phyloP scores from a whole-genome alignment of 2,329 filamentous ascomycete species.

The Calonectria montana region DNA sequence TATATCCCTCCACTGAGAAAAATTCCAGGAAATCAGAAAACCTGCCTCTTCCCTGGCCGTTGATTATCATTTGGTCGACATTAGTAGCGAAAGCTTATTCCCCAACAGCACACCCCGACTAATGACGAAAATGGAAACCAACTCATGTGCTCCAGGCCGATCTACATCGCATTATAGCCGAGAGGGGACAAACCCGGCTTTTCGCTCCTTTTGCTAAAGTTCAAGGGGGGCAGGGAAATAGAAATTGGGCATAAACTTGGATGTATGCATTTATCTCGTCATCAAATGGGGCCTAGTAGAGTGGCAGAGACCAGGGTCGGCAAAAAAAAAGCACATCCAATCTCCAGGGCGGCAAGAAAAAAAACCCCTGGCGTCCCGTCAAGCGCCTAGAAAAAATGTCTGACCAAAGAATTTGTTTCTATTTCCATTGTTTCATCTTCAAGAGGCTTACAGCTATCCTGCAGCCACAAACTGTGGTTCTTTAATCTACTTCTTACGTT shows the following conservation, averaged over 20 bases:
- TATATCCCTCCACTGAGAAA: too few species aligned
- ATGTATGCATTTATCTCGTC: neutral
- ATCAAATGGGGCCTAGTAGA: neutral
- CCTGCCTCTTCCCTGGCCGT: neutral
- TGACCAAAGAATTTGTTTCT: constrained; percentile 10
- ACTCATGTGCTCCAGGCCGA: neutral
- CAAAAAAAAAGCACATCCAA: neutral
- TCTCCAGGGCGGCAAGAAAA: neutral
- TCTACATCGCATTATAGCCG: neutral
- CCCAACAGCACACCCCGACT: neutral
- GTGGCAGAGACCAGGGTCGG: neutral
- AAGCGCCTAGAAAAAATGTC: neutral
- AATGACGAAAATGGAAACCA: neutral
- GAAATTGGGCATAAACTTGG: neutral
- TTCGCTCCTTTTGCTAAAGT: neutral
- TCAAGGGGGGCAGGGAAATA: neutral
- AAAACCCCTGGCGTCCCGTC: neutral
- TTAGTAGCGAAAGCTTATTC: neutral
- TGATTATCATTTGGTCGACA: neutral
- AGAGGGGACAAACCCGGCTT: neutral
- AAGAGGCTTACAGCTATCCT: neutral
- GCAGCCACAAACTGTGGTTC: neutral
- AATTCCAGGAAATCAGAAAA: neutral
- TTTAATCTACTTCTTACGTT: neutral
- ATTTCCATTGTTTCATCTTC: constrained; percentile 6